These are phyloP conservation scores for Colletotrichum sublineola DNA, from an alignment of 2,329 filamentous ascomycete species.

Conservation along the genomic window DNA sequence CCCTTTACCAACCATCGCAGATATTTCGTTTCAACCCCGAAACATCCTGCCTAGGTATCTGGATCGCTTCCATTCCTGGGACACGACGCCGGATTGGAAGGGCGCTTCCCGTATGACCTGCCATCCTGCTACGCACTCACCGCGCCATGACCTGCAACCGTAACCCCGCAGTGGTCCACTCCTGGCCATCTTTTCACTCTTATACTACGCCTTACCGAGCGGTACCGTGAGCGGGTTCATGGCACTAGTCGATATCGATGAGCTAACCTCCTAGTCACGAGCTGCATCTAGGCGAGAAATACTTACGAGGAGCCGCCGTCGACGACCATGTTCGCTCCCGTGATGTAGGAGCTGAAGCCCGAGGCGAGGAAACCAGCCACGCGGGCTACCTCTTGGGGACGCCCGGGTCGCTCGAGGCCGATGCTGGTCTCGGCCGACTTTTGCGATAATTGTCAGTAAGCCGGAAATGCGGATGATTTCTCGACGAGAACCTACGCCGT, in stretches of 20 bases:
- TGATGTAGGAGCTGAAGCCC: slow-evolving; percentile 73
- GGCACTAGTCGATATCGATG: slow-evolving; percentile 46
- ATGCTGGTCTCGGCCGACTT: slow-evolving; percentile 63
- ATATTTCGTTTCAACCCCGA: slow-evolving; percentile 8
- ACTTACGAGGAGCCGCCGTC: slow-evolving; percentile 68
- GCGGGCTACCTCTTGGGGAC: slow-evolving; percentile 69
- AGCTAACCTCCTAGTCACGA: slow-evolving; percentile 31
- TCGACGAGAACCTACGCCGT: slow-evolving; percentile 51
- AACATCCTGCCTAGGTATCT: slow-evolving; percentile 25
- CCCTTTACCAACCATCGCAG: slow-evolving; percentile 18
- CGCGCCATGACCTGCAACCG: slow-evolving; percentile 10
- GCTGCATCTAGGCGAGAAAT: not conserved
- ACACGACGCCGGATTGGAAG: slow-evolving; percentile 19
- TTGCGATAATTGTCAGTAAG: not conserved
- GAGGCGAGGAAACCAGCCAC: slow-evolving; percentile 74
- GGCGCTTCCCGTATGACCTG: slow-evolving; percentile 30
- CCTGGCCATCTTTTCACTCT: not conserved
- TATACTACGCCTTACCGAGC: slow-evolving; percentile 47
- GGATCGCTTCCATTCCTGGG: slow-evolving; percentile 16
- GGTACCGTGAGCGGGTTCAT: slow-evolving; percentile 58
- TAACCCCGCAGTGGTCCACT: slow-evolving; percentile 28
- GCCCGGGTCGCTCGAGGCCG: slow-evolving; percentile 69
- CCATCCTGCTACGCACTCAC: slow-evolving; percentile 1
- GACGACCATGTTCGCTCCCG: slow-evolving; percentile 71
- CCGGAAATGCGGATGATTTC: not conserved